Evolutionary conservation across 805 yeast genomes (phyloP), one percentile per base, ranked within the genome.

Genomic region (Scheffersomyces stipitis): DNA sequence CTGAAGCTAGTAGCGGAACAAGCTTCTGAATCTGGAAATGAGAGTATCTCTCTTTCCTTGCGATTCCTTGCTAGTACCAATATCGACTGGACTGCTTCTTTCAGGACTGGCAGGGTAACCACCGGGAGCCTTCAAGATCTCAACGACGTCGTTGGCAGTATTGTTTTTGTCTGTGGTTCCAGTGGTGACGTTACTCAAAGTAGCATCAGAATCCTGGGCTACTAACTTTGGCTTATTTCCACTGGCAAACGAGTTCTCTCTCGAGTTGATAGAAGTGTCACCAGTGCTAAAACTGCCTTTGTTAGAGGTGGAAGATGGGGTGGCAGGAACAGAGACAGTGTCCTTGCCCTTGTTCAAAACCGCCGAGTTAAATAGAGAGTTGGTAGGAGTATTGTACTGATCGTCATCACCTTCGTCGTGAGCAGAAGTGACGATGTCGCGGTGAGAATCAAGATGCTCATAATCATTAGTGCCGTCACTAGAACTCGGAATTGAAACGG

Each of bases 1-100:
- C 10, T 8, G 14, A 15, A 27, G 14, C 28, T 43, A 57, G 39
- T 51, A 56, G 40, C 49, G 55, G 44, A 65, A 65, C 28, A 66
- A 57, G 22, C 62, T 58, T 37, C 52, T 57, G 42, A 66, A 60
- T 33, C 54, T 54, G 13, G 62, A 48, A 32, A 64, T 45, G 31
- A 65, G 49, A 17, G 51, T 51, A 17, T 55, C 65, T 28, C 55
- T 45, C 36, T 46, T 58, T 8, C 34, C 46, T 8, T 30, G 31
- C 20, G 15, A 20, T 28, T 26, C 24, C 24, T 20, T 20, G 16
- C 13, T 28, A 30, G 37, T 9, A 45, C 26, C 16, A n/a, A n/a
- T n/a, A n/a, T n/a, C n/a, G n/a, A n/a, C n/a, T n/a, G n/a, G n/a
- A n/a, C n/a, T n/a, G 10, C 9, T 20, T 20, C 24, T 20, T 20